Evolutionary conservation across 805 yeast genomes (phyloP).

Genomic region (Saccharomycopsis malanga): DNA sequence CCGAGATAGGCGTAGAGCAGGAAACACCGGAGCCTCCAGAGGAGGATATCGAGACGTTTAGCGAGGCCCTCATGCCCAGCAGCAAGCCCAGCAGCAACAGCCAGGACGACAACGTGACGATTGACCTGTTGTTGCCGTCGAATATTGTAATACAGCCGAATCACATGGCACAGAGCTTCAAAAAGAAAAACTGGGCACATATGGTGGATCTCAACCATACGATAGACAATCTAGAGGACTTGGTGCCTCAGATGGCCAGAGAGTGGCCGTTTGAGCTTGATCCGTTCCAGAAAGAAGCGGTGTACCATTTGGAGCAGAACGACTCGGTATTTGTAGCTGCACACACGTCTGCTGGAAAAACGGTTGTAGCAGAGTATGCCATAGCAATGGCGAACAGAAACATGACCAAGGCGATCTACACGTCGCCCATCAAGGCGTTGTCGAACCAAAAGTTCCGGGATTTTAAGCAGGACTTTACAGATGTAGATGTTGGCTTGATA

Average conservation of each 20-base stretch:
- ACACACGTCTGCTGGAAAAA: slow-evolving; percentile 97
- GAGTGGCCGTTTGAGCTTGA: slow-evolving; percentile 94
- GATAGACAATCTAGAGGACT: slow-evolving; percentile 75
- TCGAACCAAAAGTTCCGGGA: slow-evolving; percentile 89
- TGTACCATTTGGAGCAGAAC: slow-evolving; percentile 92
- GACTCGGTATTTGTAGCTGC: slow-evolving; percentile 99
- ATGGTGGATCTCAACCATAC: slow-evolving; percentile 80
- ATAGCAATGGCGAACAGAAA: slow-evolving; percentile 94
- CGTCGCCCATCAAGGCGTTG: slow-evolving; percentile 90
- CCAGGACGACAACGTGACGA: slow-evolving; percentile 23
- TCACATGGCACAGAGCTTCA: slow-evolving; percentile 23
- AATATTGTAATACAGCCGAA: slow-evolving; percentile 42
- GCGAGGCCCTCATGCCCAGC: not conserved
- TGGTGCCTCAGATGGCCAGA: slow-evolving; percentile 90
- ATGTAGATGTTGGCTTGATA: slow-evolving; percentile 83
- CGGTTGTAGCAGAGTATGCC: slow-evolving; percentile 97
- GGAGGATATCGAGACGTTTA: slow-evolving; percentile 22
- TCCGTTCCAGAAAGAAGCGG: slow-evolving; percentile 94
- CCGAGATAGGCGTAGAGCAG: slow-evolving; percentile 27
- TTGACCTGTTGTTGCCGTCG: slow-evolving; percentile 44
- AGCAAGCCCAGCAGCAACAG: not conserved
- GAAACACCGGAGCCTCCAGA: slow-evolving; percentile 20
- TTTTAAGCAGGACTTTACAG: slow-evolving; percentile 71
- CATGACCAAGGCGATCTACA: slow-evolving; percentile 94
- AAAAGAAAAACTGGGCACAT: slow-evolving; percentile 84